Evolutionary conservation across 352 stramenopile species (phyloP).

Genomic region (Globisporangium canariense): DNA sequence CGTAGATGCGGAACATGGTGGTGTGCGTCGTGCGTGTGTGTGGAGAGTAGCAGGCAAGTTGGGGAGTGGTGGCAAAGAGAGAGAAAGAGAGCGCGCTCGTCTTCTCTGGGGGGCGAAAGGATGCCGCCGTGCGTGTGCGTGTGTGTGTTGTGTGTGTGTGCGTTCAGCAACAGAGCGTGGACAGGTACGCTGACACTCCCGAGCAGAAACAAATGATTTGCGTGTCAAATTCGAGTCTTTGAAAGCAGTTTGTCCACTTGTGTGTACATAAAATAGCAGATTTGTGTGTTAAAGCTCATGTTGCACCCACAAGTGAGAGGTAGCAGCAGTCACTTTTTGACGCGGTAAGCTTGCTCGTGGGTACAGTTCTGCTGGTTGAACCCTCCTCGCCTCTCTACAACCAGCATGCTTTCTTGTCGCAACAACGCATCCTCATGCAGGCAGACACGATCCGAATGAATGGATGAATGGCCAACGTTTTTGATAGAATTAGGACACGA

Average conservation of each 20-base stretch:
- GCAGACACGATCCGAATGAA: no score
- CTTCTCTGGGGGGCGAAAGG: not conserved
- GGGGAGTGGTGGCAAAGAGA: not conserved
- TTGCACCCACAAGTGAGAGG: not conserved
- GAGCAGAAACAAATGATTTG: not conserved
- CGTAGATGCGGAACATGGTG: conserved; percentile 34
- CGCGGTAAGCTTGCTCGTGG: not conserved
- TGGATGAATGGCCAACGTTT: not conserved
- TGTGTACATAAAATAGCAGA: not conserved
- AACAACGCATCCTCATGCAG: not conserved
- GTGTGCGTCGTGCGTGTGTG: not conserved
- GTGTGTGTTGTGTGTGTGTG: no score
- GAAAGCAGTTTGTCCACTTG: not conserved
- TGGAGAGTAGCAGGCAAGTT: not conserved
- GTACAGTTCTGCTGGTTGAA: not conserved
- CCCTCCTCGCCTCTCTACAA: not conserved
- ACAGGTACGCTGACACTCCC: not conserved
- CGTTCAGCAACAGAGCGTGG: no score
- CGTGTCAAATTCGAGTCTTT: not conserved
- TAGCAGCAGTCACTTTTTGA: not conserved
- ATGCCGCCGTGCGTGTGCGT: not conserved
- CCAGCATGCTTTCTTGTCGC: not conserved
- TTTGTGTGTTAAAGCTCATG: not conserved
- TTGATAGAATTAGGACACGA: not conserved
- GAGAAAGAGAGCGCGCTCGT: not conserved